Conservation (phyloP, 164 flowering plant species). For the Macadamia tetraphylla region DNA sequence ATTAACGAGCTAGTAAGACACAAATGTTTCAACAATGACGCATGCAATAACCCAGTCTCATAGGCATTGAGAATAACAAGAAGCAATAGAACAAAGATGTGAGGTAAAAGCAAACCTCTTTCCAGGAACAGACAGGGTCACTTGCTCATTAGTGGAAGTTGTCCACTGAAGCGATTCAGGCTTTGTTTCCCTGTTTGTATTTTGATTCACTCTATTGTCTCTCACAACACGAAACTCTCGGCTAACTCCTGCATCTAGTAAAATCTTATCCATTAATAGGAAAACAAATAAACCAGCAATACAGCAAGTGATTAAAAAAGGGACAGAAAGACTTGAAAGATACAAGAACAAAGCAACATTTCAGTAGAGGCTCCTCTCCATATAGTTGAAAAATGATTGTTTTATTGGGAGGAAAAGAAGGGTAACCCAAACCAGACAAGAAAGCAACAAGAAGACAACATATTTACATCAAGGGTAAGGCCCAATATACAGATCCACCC, state of each 20-base stretch:
- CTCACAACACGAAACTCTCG: conserved; percentile 85
- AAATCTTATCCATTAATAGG: conserved; percentile 7
- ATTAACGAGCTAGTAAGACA: too few relatives aligned
- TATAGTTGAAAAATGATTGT: too few relatives aligned
- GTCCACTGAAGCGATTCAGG: conserved; percentile 31
- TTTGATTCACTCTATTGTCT: conserved; percentile 78
- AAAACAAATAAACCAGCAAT: too few relatives aligned
- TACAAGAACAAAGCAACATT: too few relatives aligned
- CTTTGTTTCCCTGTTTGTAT: conserved; percentile 30
- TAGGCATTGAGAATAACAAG: not conserved
- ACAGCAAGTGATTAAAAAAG: too few relatives aligned
- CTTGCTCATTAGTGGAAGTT: conserved; percentile 28
- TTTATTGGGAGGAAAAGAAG: too few relatives aligned
- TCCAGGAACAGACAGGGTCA: conserved; percentile 23
- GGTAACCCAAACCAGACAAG: too few relatives aligned
- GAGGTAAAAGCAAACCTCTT: conserved; percentile 34
- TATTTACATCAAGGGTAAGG: too few relatives aligned
- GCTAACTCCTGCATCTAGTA: conserved; percentile 49
- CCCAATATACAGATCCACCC: too few relatives aligned
- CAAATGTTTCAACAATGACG: not conserved
- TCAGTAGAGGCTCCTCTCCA: too few relatives aligned
- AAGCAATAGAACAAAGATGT: not conserved
- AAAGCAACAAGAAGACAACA: too few relatives aligned
- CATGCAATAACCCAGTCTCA: not conserved
- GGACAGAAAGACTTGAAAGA: too few relatives aligned